These are phyloP conservation scores for Hypoxylon cercidicola DNA, from an alignment of 495 filamentous ascomycete genomes.

Conservation along the genomic window DNA sequence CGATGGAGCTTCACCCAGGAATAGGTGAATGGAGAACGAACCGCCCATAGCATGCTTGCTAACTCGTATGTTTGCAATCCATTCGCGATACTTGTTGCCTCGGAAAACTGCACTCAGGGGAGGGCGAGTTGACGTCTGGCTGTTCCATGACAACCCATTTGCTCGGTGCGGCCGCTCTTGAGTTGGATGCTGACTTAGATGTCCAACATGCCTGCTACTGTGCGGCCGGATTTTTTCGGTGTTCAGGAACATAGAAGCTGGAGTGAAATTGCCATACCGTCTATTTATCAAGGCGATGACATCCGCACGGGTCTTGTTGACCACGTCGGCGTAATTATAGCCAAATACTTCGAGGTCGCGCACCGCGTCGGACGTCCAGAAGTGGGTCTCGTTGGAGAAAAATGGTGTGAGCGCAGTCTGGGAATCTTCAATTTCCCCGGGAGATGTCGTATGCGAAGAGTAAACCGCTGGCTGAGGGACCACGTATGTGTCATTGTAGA, in stretches of 20 bases:
- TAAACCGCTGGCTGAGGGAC: constrained; percentile 56
- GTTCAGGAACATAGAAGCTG: constrained; percentile 47
- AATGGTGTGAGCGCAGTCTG: constrained; percentile 60
- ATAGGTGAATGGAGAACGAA: constrained; percentile 68
- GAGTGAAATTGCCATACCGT: constrained; percentile 61
- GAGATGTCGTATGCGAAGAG: constrained; percentile 62
- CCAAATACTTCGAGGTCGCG: constrained; percentile 59
- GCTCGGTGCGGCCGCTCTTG: constrained; percentile 1
- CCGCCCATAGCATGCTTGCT: constrained; percentile 64
- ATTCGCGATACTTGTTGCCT: constrained; percentile 60
- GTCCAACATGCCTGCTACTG: not conserved
- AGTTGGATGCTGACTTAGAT: constrained; percentile 7
- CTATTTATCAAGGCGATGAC: constrained; percentile 62
- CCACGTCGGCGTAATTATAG: constrained; percentile 71
- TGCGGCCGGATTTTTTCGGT: constrained; percentile 7
- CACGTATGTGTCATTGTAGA: constrained; percentile 69
- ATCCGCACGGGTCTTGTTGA: constrained; percentile 42
- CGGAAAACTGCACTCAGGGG: constrained; percentile 37
- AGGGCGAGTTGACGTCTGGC: constrained; percentile 30
- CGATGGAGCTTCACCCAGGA: constrained; percentile 61
- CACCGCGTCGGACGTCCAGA: constrained; percentile 61
- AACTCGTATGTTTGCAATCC: constrained; percentile 69
- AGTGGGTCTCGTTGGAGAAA: constrained; percentile 53
- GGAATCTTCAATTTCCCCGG: constrained; percentile 53
- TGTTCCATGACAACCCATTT: constrained; percentile 37